Percentiles rank a stretch among this genome's conserved stretches.
Evolutionary conservation across 1,284 basidiomycete genomes (phyloP).

Genomic region (Takashimella koratensis): DNA sequence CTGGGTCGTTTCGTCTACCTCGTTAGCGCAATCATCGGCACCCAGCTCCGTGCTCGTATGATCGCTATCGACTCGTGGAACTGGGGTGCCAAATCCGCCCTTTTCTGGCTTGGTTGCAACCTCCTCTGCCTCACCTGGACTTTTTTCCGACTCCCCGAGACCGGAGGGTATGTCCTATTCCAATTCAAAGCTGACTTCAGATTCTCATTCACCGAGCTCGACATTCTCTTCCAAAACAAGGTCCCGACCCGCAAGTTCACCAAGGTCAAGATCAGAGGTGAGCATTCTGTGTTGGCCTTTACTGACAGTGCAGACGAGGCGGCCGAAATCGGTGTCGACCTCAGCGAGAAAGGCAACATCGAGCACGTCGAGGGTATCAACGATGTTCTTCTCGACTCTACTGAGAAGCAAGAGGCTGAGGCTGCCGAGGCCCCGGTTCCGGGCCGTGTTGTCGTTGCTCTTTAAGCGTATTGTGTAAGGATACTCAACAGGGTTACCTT

Average conservation of each 20-base stretch:
- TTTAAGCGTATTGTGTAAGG: no score
- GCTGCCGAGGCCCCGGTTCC: not conserved
- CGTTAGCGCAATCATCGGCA: slow-evolving; percentile 10
- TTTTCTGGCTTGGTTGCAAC: slow-evolving; percentile 11
- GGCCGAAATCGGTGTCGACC: slow-evolving; percentile 7
- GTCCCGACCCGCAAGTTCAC: slow-evolving; percentile 4
- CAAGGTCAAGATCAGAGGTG: slow-evolving; percentile 8
- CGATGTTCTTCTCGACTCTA: not conserved
- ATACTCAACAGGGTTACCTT: no score
- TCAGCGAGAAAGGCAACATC: slow-evolving; percentile 2
- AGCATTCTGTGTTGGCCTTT: not conserved
- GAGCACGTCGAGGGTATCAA: slow-evolving; percentile 1
- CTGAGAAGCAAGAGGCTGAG: not conserved
- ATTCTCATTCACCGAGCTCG: slow-evolving; percentile 2
- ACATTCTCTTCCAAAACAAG: slow-evolving; percentile 8
- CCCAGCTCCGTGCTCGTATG: slow-evolving; percentile 17
- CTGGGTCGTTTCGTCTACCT: slow-evolving; percentile 10
- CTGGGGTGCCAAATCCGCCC: slow-evolving; percentile 11
- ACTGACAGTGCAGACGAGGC: not conserved
- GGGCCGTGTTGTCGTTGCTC: not conserved
- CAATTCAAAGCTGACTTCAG: no score
- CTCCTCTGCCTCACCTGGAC: slow-evolving; percentile 3
- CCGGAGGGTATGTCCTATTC: no score
- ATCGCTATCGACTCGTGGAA: slow-evolving; percentile 38
- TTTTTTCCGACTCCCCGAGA: slow-evolving; percentile 24